Percentiles rank a stretch among this genome's conserved stretches.
Evolutionary conservation across 352 stramenopile species (phyloP).

Genomic region (Globisporangium spinosum): DNA sequence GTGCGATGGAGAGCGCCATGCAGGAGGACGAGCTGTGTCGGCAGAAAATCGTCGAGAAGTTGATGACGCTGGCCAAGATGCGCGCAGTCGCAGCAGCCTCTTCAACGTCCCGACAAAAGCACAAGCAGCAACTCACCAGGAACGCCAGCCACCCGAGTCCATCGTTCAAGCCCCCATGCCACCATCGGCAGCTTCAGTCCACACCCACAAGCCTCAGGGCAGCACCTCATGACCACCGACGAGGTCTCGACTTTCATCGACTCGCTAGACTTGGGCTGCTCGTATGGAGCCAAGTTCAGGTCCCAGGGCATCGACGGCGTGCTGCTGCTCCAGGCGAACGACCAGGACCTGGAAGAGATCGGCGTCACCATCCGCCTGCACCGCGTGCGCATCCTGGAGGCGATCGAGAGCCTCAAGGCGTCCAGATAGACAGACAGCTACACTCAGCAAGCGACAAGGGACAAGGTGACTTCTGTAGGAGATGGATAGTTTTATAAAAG

Average conservation of each 20-base stretch:
- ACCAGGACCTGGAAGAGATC: conserved; percentile 63
- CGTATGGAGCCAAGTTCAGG: conserved; percentile 32
- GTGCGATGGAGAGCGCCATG: conserved; percentile 30
- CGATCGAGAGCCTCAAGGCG: conserved; percentile 11
- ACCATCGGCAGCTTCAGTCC: neutral
- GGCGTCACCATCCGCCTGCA: conserved; percentile 65
- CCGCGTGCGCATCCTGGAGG: conserved; percentile 64
- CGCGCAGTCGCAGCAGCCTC: neutral
- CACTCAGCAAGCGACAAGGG: neutral
- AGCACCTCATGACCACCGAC: conserved; percentile 32
- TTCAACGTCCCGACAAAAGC: conserved; percentile 18
- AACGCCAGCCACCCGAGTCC: neutral
- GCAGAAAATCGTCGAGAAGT: conserved; percentile 51
- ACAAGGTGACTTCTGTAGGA: neutral
- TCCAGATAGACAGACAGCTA: neutral
- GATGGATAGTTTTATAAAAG: neutral
- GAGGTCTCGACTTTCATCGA: conserved; percentile 55
- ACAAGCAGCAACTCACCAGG: conserved; percentile 9
- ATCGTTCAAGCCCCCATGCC: neutral
- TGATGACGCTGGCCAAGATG: conserved; percentile 24
- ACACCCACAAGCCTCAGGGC: neutral
- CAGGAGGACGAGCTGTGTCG: conserved; percentile 55
- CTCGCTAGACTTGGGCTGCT: conserved; percentile 37
- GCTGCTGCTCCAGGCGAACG: conserved; percentile 48
- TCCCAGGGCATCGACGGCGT: conserved; percentile 59